Base-by-base conservation (phyloP, 495 filamentous ascomycete species). In the Hamigera avellanea region DNA sequence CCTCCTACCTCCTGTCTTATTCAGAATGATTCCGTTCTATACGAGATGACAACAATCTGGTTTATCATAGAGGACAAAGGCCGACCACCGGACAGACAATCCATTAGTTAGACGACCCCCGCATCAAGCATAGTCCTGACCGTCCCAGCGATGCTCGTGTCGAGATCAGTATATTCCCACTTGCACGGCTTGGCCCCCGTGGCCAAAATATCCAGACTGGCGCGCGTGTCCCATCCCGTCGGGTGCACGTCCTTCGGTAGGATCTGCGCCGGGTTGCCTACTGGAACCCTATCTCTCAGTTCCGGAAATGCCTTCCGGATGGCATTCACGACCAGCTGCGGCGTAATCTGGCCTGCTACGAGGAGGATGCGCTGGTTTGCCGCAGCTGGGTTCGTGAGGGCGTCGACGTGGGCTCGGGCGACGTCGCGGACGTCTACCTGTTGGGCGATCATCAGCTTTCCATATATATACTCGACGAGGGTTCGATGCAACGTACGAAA, bases 381-480 rank as follows among this genome's bases (percentile, higher is more conserved):
- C 2, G 59, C 59, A 1, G 41, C 50, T 7, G 54, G 49, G 8
- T 41, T 52, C 6, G 40, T 54, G 5, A 64, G 35, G 0, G 61
- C 49, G 13, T 45, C 35, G 31, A 64, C 42, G 35, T 67, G 64
- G 6, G 56, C 53, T 6, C 40, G 43, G 8, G 61, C 58, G 8
- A 65, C 48, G 33, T 61, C 39, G 16, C 58, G 58, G 28, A 61
- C 54, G 27, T 64, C 58, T 14, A 66, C 50, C 45, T 64, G 26
- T 29, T 14, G 37, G 6, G 35, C 14, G 6, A 7, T 29, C 19
- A 37, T 23, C 23, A 15, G 18, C 17, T 2, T 35, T 17, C 29
- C 8, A 19, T 12, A 16, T 21, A 39, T 13, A 37, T 34, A 16
- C 29, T 39, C 25, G 19, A n/a, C n/a, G n/a, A n/a, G 8, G 13